A percentile compares a stretch with the other conserved stretches of the same genome.
phyloP scores from a whole-genome alignment of 768 basidiomycete species.

The Nevesoporus exiguus region DNA sequence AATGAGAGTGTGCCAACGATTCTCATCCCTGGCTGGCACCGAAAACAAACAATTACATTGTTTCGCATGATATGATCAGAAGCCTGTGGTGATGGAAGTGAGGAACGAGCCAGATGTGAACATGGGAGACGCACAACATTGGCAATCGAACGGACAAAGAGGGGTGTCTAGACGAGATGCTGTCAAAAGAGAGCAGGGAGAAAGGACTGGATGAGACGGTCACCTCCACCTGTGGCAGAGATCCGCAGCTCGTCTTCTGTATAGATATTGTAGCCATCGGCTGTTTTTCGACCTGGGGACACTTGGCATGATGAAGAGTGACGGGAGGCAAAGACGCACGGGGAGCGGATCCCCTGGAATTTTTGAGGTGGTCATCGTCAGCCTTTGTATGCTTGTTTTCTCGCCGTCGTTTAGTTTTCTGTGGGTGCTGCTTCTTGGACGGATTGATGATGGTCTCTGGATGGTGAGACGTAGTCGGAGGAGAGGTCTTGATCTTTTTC shows the following conservation, averaged over 20 bases:
- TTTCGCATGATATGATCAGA: conserved; percentile 12
- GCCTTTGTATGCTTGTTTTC: conserved; percentile 27
- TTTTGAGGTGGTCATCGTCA: conserved; percentile 55
- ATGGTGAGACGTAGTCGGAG: not conserved
- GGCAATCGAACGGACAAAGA: conserved; percentile 84
- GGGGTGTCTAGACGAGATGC: conserved; percentile 59
- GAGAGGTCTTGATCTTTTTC: conserved; percentile 34
- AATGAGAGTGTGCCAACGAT: not conserved
- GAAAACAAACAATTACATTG: not conserved
- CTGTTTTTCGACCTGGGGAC: conserved; percentile 66
- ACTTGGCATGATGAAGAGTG: conserved; percentile 10
- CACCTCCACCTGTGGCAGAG: conserved; percentile 66
- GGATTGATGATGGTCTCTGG: conserved; percentile 69
- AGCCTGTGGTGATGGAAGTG: conserved; percentile 19
- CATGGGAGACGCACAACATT: conserved; percentile 65
- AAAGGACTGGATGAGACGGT: conserved; percentile 22
- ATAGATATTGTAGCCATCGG: conserved; percentile 76
- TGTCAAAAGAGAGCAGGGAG: conserved; percentile 17
- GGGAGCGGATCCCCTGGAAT: conserved; percentile 70
- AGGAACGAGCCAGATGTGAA: not conserved
- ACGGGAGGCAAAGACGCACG: conserved; percentile 45
- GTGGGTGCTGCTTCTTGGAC: conserved; percentile 37
- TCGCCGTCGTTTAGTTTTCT: conserved; percentile 33
- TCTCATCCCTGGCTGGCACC: not conserved
- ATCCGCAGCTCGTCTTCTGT: conserved; percentile 84